Conservation (phyloP, 768 basidiomycete species). For the Russula brevipes region DNA sequence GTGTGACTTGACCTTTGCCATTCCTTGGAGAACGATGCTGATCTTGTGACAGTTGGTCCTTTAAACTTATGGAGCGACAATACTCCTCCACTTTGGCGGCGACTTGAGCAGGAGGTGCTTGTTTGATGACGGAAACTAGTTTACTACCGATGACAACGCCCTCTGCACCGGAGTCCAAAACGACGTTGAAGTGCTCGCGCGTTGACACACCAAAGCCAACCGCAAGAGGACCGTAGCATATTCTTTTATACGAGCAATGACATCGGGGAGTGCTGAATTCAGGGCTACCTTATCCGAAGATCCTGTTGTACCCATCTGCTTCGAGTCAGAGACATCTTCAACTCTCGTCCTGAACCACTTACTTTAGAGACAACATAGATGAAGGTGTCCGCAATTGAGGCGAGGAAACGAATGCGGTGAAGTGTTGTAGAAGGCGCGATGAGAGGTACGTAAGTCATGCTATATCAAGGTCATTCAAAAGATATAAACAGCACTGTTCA, state of each 20-base stretch:
- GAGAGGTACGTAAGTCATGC: constrained; percentile 90
- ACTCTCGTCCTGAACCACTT: constrained; percentile 8
- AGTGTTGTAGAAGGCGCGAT: constrained; percentile 92
- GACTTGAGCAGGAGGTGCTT: constrained; percentile 45
- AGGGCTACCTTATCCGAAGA: constrained; percentile 70
- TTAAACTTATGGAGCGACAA: constrained; percentile 63
- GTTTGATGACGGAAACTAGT: constrained; percentile 75
- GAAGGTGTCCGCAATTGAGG: constrained; percentile 93
- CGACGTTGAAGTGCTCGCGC: constrained; percentile 79
- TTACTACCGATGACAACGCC: constrained; percentile 92
- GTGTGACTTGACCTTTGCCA: constrained; percentile 34
- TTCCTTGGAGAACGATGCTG: constrained; percentile 2
- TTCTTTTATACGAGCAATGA: constrained; percentile 77
- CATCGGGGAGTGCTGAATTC: constrained; percentile 73
- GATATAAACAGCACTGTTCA: constrained; percentile 18
- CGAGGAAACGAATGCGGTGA: constrained; percentile 82
- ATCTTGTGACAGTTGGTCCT: constrained; percentile 32
- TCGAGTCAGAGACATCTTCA: background rate
- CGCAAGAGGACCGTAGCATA: constrained; percentile 80
- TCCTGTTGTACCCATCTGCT: constrained; percentile 97
- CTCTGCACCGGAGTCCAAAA: constrained; percentile 85
- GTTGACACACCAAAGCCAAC: constrained; percentile 97
- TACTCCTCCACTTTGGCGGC: constrained; percentile 59
- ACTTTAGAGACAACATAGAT: constrained; percentile 99
- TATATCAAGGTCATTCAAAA: constrained; percentile 31